Evolutionary conservation across 306 rosid genomes (phyloP).

Genomic region (Benincasa hispida): DNA sequence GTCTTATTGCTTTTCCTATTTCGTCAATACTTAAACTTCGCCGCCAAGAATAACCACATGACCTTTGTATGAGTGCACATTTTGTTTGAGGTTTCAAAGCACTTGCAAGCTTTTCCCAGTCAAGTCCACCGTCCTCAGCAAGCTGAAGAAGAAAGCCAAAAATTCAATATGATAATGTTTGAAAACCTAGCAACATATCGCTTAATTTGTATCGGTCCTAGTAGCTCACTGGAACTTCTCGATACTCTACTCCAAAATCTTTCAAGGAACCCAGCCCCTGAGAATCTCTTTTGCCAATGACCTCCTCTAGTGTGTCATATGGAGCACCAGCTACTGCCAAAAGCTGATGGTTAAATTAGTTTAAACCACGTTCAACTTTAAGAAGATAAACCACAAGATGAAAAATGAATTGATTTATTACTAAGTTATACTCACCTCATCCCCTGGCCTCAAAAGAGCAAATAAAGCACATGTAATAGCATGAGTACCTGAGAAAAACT

Average conservation of each 20-base stretch:
- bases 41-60: constrained; percentile 97
- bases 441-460: constrained; percentile 75
- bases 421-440: constrained; percentile 54
- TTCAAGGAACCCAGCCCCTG: constrained; percentile 75
- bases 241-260: constrained; percentile 80
- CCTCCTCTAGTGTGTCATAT: constrained; percentile 88
- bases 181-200: not conserved
- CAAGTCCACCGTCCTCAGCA: constrained; percentile 71
- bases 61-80: constrained; percentile 88
- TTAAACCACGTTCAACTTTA: constrained; percentile 17
- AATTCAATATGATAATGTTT: not conserved
- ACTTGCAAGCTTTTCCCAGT: constrained; percentile 53
- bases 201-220: not conserved
- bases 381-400: not conserved
- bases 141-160: constrained; percentile 35
- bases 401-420: not conserved
- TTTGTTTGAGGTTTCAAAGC: constrained; percentile 65
- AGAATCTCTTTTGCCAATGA: constrained; percentile 83
- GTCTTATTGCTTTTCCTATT: constrained; percentile 56
- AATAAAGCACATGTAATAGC: constrained; percentile 85
- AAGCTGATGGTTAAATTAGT: constrained; percentile 61
- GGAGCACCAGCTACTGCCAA: constrained; percentile 99
- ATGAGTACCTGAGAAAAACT: constrained; percentile 99
- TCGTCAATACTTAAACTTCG: constrained; percentile 68
- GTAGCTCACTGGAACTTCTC: constrained; percentile 75